Base-by-base conservation (phyloP, 371 early-diverging fungal species). In the Synchytrium microbalum region DNA sequence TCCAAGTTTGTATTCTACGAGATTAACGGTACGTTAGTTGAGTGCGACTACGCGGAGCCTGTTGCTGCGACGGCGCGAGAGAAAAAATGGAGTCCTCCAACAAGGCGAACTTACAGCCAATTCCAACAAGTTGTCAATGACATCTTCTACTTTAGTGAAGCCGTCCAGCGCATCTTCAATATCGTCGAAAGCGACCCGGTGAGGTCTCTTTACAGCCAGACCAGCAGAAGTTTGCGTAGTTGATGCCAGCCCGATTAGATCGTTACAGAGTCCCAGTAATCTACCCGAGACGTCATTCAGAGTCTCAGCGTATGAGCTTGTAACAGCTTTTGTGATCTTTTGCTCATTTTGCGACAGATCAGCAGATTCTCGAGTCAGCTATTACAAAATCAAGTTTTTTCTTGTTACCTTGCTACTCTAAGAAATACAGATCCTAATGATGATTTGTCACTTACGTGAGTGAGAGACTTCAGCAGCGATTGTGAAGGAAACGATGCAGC, bases 121-220 rank as follows among this genome's bases (percentile, higher is more conserved):
- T 72, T 95, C 95, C 16, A 92, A 74, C 67, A 93, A 72, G 62
- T 80, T 77, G 68, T 93, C 96, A 1, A 91, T 79, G n/a, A 85
- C 82, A 58, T 93, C 93, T 16, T 84, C 80, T 1, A 86, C 86
- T 5, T 71, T 63, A 51, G 77, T 76, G 65, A 83, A 94, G 23
- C 81, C 70, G 31, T 89, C 86, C 10, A 74, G 66, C 23, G 90
- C 83, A 72, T 92, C 92, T 60, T 89, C 87, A 2, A 75, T 62
- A 31, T 88, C 87, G 2, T 83, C 77, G 60, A 77, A 77, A 0
- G 64, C 31, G 0, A 57, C 3, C 2, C 5, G 54, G 54, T 14
- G 24, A 19, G 23, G 3, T 25, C 57, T 16, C 8, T 60, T 16
- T 28, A 28, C 61, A 3, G 2, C 30, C 30, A 10, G 1, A 38